Evolutionary conservation across 1,139 yeast genomes (phyloP).

Genomic region (Magnusiomyces fungicola): DNA sequence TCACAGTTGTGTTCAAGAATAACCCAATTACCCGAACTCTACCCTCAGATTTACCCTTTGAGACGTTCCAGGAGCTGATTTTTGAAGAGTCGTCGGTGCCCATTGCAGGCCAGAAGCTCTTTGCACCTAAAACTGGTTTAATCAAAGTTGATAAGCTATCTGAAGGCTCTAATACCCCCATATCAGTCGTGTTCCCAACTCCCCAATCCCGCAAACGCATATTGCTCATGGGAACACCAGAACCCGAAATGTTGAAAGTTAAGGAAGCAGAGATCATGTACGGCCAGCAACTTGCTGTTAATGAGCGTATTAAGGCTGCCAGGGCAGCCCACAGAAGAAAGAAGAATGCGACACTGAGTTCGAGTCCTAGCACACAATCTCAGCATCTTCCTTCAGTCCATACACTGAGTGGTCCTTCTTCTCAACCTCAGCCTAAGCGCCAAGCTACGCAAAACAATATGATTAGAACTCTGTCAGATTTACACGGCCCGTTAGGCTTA

Average conservation of each 20-base stretch:
- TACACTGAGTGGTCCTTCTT: too few relatives aligned
- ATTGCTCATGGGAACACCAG: slow-evolving; percentile 28
- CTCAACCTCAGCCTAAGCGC: slow-evolving; percentile 3
- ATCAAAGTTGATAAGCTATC: slow-evolving; percentile 19
- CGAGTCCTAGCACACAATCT: slow-evolving; percentile 6
- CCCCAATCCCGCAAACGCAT: slow-evolving; percentile 22
- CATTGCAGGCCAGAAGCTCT: slow-evolving; percentile 26
- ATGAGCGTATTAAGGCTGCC: too few relatives aligned
- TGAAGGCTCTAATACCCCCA: slow-evolving; percentile 16
- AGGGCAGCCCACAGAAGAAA: too few relatives aligned
- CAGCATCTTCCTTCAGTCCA: not conserved
- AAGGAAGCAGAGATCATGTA: slow-evolving; percentile 21
- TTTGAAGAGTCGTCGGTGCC: slow-evolving; percentile 26
- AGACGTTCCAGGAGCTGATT: slow-evolving; percentile 22
- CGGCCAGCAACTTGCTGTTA: not conserved
- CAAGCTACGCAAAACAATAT: not conserved
- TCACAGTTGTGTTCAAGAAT: slow-evolving; percentile 13
- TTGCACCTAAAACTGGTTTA: slow-evolving; percentile 26
- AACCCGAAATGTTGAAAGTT: slow-evolving; percentile 21
- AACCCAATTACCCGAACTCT: slow-evolving; percentile 5
- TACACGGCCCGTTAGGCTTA: slow-evolving; percentile 1
- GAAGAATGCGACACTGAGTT: slow-evolving; percentile 5
- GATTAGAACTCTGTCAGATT: not conserved
- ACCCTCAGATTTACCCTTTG: slow-evolving; percentile 16
- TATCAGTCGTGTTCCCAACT: slow-evolving; percentile 19